These are phyloP conservation scores for Aspergillus versicolor DNA, from an alignment of 2,329 filamentous ascomycete species.

Conservation along the genomic window DNA sequence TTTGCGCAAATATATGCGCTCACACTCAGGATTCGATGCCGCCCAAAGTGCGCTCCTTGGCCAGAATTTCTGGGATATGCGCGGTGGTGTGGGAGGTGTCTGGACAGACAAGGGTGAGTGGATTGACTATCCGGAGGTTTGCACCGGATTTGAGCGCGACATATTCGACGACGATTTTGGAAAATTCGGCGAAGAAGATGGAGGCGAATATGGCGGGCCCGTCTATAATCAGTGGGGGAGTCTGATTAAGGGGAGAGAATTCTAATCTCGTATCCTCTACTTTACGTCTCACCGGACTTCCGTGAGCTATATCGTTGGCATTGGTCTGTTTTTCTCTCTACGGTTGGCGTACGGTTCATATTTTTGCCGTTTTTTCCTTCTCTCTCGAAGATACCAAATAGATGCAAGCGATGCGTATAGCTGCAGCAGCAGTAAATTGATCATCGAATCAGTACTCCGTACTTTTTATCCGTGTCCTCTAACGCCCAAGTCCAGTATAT, in stretches of 20 bases:
- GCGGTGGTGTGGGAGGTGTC: slow-evolving; percentile 54
- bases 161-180: slow-evolving; percentile 52
- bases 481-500: slow-evolving; percentile 1
- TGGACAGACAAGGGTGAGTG: slow-evolving; percentile 54
- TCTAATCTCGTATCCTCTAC: neutral
- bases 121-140: slow-evolving; percentile 51
- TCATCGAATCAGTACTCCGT: neutral
- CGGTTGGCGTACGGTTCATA: slow-evolving; percentile 6
- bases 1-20: slow-evolving; percentile 50
- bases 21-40: slow-evolving; percentile 41
- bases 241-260: slow-evolving; percentile 35
- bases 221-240: slow-evolving; percentile 41
- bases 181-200: slow-evolving; percentile 37
- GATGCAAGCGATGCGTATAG: slow-evolving; percentile 1
- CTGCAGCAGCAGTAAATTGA: neutral
- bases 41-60: slow-evolving; percentile 47
- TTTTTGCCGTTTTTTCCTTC: neutral
- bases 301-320: slow-evolving; percentile 5
- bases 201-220: slow-evolving; percentile 28
- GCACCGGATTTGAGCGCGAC: slow-evolving; percentile 43
- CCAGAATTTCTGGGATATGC: slow-evolving; percentile 49
- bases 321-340: neutral
- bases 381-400: slow-evolving; percentile 12
- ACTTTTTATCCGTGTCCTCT: neutral
- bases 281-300: neutral